Conservation (phyloP, 345 rosid species). For the Eucalyptus tenuipes region DNA sequence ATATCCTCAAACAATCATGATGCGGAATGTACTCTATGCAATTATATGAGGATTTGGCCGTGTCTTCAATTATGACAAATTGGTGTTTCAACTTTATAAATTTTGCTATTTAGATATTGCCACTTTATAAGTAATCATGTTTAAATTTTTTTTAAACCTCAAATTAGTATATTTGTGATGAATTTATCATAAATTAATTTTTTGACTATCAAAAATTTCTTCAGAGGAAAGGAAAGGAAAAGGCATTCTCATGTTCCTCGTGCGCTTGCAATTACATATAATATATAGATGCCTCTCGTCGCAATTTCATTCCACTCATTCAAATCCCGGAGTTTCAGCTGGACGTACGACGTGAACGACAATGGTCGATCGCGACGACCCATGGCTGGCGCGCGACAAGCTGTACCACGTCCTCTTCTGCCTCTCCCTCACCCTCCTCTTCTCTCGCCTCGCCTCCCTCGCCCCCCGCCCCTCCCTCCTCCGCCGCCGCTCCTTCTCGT, state of each 20-base stretch:
- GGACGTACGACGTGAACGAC: background rate
- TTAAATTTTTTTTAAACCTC: background rate
- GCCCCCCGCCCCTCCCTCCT: conserved; percentile 42
- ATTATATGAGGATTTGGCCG: background rate
- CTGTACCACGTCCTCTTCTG: conserved; percentile 81
- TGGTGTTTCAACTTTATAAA: background rate
- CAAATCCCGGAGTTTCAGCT: background rate
- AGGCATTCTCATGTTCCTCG: background rate
- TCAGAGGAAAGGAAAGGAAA: background rate
- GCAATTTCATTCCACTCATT: background rate
- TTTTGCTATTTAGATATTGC: background rate
- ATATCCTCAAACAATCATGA: background rate
- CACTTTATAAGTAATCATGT: background rate
- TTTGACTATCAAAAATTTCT: background rate
- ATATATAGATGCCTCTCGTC: background rate
- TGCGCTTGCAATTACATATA: background rate
- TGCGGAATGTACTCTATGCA: background rate
- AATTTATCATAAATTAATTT: no score
- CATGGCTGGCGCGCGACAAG: conserved; percentile 85
- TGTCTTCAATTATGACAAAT: background rate
- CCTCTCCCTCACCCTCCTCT: conserved; percentile 44
- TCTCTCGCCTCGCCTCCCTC: conserved; percentile 44
- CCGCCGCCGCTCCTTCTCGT: conserved; percentile 41
- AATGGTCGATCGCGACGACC: conserved; percentile 17
- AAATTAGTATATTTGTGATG: no score